Evolutionary conservation across 208 protist species (phyloP), one percentile per base, ranked within the genome.

Genomic region (Leishmania amazonensis): DNA sequence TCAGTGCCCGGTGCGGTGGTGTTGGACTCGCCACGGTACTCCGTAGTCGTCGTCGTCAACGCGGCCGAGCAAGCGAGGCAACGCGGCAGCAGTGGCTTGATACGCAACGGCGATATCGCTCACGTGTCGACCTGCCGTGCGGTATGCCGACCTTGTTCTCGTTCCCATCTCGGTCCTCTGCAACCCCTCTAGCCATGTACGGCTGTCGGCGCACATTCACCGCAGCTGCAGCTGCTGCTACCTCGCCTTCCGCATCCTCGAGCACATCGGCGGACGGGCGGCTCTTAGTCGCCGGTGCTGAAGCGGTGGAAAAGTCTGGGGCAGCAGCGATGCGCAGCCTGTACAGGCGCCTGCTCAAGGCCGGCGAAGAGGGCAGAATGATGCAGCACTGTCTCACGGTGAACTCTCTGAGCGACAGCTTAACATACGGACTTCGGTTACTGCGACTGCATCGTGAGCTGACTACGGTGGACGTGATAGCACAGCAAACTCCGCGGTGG

Each of bases 291-390:
- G 58, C 47, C 28, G 72, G 24, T 45, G 74, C 28, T 9, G 75
- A 78, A 21, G 11, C n/a, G 40, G 35, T 40, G 8, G n/a, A 73
- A 7, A 35, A 24, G 17, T 21, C 73, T 5, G 76, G 35, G 49
- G 38, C 42, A 40, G 72, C 75, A 6, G 79, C 88, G 17, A 81
- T 94, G 40, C 89, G 74, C 83, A 87, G 80, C 62, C 85, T 97
- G 54, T 96, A 97, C 80, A 88, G 90, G 68, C 87, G 91, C 1
- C 87, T 97, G 5, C 88, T 92, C 3, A 93, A 97, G 85, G 82
- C 86, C 11, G 94, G 94, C 8, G 94, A 97, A 83, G 85, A 90
- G 21, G 85, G 88, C 7, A 60, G 82, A 51, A 93, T 94, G 90
- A 86, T 97, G 83, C 89, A 91, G 75, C 88, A 82, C 75, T 88